phyloP scores from a whole-genome alignment of 257 asterid genomes.

The Ehretia macrophylla region DNA sequence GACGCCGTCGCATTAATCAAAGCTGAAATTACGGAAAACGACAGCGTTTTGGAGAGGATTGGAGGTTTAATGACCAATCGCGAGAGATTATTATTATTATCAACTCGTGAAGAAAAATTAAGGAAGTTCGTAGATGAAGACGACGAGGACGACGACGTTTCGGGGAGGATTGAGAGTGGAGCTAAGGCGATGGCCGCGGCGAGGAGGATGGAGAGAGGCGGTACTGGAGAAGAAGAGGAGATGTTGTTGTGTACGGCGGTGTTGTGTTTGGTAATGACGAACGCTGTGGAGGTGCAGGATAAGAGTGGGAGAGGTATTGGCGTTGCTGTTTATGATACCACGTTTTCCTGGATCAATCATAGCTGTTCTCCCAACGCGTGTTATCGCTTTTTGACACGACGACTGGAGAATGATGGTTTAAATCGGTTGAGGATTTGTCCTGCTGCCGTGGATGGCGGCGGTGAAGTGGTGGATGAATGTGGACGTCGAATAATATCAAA shows the following conservation, averaged over 20 bases:
- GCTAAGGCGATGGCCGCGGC: constrained; percentile 36
- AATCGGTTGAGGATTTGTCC: constrained; percentile 34
- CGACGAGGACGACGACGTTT: constrained; percentile 11
- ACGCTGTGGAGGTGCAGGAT: constrained; percentile 68
- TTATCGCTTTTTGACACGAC: constrained; percentile 36
- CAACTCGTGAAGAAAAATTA: neutral
- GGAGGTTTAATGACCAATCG: constrained; percentile 67
- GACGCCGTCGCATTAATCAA: too few species aligned
- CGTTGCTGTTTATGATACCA: constrained; percentile 55
- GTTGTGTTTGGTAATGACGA: constrained; percentile 65
- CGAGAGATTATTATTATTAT: constrained; percentile 34
- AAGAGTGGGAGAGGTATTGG: constrained; percentile 48
- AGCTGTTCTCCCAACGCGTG: constrained; percentile 82
- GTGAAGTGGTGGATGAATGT: constrained; percentile 10
- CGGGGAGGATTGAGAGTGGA: constrained; percentile 44
- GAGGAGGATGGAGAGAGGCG: constrained; percentile 16
- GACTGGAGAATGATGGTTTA: neutral
- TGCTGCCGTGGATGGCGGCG: constrained; percentile 12
- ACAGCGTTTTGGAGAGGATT: constrained; percentile 27
- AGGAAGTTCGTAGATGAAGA: too few species aligned
- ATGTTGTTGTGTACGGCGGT: constrained; percentile 12
- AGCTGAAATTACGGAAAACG: neutral
- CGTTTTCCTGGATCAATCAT: constrained; percentile 82
- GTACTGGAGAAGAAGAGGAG: neutral
- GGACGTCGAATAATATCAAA: neutral